Percentiles rank a stretch among this genome's conserved stretches.
Evolutionary conservation across 2,329 filamentous ascomycete species (phyloP).

Genomic region (Neofusicoccum umdonicola): DNA sequence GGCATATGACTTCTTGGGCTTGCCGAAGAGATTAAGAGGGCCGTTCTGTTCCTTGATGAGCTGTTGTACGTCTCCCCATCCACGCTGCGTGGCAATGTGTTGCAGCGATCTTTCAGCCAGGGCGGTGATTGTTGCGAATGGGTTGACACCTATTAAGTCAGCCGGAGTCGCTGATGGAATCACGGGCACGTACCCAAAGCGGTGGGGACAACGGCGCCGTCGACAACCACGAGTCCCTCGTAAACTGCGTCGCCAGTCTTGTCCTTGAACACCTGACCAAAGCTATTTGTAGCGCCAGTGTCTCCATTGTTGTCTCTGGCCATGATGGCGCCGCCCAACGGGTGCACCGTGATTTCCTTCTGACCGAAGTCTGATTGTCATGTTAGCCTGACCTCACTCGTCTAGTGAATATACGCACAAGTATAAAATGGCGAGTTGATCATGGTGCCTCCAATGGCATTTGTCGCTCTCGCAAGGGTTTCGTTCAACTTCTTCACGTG

Average conservation of each 20-base stretch:
- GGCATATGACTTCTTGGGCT: conserved; percentile 7
- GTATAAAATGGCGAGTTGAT: conserved; percentile 57
- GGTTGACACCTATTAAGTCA: conserved; percentile 51
- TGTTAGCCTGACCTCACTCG: too few relatives aligned
- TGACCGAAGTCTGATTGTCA: background rate
- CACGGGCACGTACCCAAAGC: conserved; percentile 47
- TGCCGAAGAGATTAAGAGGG: conserved; percentile 17
- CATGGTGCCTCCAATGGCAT: conserved; percentile 59
- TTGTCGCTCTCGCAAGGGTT: conserved; percentile 54
- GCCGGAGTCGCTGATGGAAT: background rate
- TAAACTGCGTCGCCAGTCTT: conserved; percentile 50
- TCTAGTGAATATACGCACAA: background rate
- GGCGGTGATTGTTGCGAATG: conserved; percentile 67
- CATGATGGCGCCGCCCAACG: conserved; percentile 65
- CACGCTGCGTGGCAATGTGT: conserved; percentile 43
- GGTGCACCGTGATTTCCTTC: conserved; percentile 63
- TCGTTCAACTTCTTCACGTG: conserved; percentile 55
- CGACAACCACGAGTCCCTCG: conserved; percentile 59
- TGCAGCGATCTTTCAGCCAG: conserved; percentile 64
- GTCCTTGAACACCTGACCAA: conserved; percentile 58
- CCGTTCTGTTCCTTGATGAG: conserved; percentile 26
- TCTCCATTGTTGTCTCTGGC: conserved; percentile 56
- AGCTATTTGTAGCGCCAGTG: conserved; percentile 60
- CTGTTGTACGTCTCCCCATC: conserved; percentile 21
- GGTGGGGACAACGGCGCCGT: conserved; percentile 60